A percentile compares a stretch with the other conserved stretches of the same genome.
These are phyloP conservation scores for Saccharomyces paradoxus DNA, from an alignment of 805 yeast genomes.

Conservation along the genomic window DNA sequence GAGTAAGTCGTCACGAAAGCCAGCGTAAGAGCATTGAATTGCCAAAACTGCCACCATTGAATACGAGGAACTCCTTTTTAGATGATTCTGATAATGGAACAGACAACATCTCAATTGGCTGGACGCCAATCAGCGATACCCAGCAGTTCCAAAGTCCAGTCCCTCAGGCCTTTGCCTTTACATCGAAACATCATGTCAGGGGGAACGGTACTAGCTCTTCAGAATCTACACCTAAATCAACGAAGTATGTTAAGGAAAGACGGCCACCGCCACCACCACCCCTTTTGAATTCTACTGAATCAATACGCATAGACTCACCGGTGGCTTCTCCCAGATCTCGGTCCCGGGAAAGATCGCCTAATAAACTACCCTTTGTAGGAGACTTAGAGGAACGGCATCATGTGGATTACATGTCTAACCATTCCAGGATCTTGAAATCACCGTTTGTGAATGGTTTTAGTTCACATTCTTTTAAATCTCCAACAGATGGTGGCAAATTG, in stretches of 20 bases:
- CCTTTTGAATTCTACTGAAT: constrained; percentile 1
- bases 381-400: constrained; percentile 4
- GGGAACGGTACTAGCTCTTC: not conserved
- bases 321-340: not conserved
- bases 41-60: constrained; percentile 27
- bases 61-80: constrained; percentile 16
- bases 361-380: constrained; percentile 15
- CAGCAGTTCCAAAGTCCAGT: not conserved
- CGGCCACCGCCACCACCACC: constrained; percentile 27
- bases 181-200: not conserved
- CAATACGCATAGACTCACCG: not conserved
- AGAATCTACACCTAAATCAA: not conserved
- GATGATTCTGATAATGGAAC: constrained; percentile 5
- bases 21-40: constrained; percentile 5
- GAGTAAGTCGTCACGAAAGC: not conserved
- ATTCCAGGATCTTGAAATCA: not conserved
- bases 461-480: not conserved
- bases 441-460: not conserved
- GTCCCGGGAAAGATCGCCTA: not conserved
- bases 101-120: constrained; percentile 16
- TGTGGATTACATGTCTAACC: not conserved
- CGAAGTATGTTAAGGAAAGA: constrained; percentile 2
- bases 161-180: not conserved
- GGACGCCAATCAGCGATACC: constrained; percentile 15
- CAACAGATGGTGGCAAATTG: not conserved